phyloP scores from a whole-genome alignment of 1,284 basidiomycete species.

The Rhizoctonia solani region DNA sequence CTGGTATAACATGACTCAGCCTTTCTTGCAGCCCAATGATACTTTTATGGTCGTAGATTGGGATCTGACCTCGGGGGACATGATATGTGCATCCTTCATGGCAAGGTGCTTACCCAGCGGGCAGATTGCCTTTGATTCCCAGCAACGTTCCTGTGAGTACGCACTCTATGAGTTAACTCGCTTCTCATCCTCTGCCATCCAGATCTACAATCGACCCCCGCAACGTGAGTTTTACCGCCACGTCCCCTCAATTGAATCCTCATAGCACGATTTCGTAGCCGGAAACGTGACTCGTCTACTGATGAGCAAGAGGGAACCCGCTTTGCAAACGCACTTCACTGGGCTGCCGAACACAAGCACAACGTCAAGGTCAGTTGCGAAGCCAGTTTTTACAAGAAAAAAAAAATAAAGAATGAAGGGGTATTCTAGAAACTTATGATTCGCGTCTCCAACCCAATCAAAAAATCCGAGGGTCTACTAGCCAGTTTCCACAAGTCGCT shows the following conservation, averaged over 20 bases:
- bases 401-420: not conserved
- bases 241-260: too few species aligned
- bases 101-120: too few species aligned
- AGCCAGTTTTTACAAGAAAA: not conserved
- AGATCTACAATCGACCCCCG: too few species aligned
- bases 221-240: too few species aligned
- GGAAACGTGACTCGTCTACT: not conserved
- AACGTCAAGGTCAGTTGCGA: not conserved
- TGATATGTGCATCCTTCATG: too few species aligned
- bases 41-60: too few species aligned
- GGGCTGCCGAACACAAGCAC: conserved; percentile 22
- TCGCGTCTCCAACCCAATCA: conserved; percentile 18
- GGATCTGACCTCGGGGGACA: too few species aligned
- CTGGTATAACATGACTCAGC: too few species aligned
- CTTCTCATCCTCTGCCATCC: too few species aligned
- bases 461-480: conserved; percentile 4
- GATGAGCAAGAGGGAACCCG: conserved; percentile 11
- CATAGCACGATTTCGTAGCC: not conserved
- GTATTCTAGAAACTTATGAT: conserved; percentile 7
- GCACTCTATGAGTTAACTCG: not conserved
- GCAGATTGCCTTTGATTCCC: too few species aligned
- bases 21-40: too few species aligned
- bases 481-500: conserved; percentile 10
- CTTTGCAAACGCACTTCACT: conserved; percentile 19
- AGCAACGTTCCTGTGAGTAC: conserved; percentile 10